phyloP scores from a whole-genome alignment of 306 rosid species.

The Crataegus laevigata region DNA sequence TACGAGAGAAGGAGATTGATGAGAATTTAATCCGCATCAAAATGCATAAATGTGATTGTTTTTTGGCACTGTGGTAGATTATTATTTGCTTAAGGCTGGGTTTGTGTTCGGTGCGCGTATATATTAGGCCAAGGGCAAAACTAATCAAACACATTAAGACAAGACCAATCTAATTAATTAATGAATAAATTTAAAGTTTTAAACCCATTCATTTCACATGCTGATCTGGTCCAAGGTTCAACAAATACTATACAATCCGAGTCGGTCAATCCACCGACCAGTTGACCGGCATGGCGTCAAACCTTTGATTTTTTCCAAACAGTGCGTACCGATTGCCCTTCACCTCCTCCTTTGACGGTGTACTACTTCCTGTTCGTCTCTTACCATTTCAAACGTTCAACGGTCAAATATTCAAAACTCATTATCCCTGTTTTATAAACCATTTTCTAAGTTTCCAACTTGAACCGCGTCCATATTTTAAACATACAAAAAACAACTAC shows the following conservation, averaged over 20 bases:
- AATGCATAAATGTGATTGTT: no score
- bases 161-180: no score
- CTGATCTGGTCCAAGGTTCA: not conserved
- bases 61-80: no score
- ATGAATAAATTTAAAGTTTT: no score
- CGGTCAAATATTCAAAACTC: conserved; percentile 31
- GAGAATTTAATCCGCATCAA: rapidly evolving
- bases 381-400: conserved; percentile 34
- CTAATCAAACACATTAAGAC: no score
- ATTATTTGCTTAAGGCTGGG: no score
- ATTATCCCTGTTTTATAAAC: not conserved
- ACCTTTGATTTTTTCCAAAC: conserved; percentile 15
- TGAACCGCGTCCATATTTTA: conserved; percentile 1
- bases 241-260: not conserved
- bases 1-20: no score
- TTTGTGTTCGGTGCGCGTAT: no score
- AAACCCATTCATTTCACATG: no score
- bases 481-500: not conserved
- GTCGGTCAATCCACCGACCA: conserved; percentile 26
- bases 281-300: conserved; percentile 14
- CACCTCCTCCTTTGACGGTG: conserved; percentile 3
- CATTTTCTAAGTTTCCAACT: not conserved
- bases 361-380: not conserved
- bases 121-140: no score
- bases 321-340: not conserved